Evolutionary conservation across 2,329 filamentous ascomycete genomes (phyloP), one percentile per base, ranked within the genome.

Genomic region (Trichophaea hybrida): DNA sequence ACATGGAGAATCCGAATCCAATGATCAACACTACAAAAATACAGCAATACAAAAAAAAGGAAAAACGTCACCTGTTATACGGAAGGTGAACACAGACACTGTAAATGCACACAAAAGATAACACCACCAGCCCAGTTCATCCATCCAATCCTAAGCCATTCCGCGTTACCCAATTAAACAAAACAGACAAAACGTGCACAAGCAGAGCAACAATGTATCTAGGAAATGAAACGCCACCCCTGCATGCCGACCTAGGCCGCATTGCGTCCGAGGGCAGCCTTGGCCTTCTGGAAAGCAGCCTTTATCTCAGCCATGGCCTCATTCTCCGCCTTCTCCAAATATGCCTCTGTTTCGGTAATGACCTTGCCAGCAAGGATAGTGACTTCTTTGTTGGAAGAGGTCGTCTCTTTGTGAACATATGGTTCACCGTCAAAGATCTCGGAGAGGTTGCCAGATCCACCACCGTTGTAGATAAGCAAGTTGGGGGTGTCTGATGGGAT

Each of bases 401-500:
- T 68, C 67, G 74, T 71, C 48, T 71, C 69, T 70, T 79, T 75
- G 65, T 73, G 77, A 68, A 80, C 78, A 78, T 90, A 91, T 70
- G 81, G 77, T 70, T 88, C 86, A 68, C 82, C 77, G 68, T 82
- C 75, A 65, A 94, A 74, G 70, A 96, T 95, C 69, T 86, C 78
- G 63, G 81, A 80, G 82, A 87, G 96, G 85, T 98, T 95, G 77
- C 80, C 83, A 72, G 82, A 86, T 71, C 93, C 93, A 76, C 89
- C 94, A 72, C 94, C 93, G 81, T 98, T 98, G 91, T 90, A 98
- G 74, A 91, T 91, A 64, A 98, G 88, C 71, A 95, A 79, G 81
- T 98, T 98, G 73, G 83, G 83, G 68, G 94, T 98, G 73, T 87
- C 83, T 55, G 77, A 78, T 66, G 91, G 91, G 56, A 98, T 84